Evolutionary conservation across 1,284 basidiomycete genomes (phyloP).

Genomic region (Amylostereum chailletii): DNA sequence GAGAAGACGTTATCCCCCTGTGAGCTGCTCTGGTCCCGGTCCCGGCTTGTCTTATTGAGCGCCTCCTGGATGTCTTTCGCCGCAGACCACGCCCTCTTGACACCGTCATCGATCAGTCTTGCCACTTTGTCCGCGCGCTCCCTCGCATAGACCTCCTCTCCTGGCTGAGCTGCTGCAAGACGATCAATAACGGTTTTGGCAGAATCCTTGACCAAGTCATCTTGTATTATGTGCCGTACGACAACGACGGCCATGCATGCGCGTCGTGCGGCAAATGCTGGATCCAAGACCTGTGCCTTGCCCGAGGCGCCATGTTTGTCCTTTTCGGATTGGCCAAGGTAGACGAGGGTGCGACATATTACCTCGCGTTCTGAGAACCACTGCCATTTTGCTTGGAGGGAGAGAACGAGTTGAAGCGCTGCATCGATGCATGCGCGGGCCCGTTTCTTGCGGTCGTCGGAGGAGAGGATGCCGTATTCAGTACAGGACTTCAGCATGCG

Average conservation of each 20-base stretch:
- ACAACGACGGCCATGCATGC: background rate
- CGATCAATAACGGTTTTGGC: background rate
- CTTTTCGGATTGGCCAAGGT: background rate
- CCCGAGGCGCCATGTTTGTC: too few relatives aligned
- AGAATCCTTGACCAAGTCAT: background rate
- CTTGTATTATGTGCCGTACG: background rate
- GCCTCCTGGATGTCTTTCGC: background rate
- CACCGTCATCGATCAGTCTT: background rate
- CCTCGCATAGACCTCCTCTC: background rate
- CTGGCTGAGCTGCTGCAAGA: background rate
- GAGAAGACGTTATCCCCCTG: too few relatives aligned
- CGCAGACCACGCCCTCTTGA: background rate
- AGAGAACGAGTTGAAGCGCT: background rate
- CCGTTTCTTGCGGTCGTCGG: background rate
- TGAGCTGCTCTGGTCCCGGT: too few relatives aligned
- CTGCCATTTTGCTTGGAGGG: background rate
- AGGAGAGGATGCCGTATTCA: slow-evolving; percentile 1
- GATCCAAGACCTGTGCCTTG: background rate
- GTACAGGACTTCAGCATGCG: slow-evolving; percentile 9
- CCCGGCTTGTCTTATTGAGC: slow-evolving; percentile 1
- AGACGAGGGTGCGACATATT: background rate
- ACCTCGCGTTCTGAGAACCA: background rate
- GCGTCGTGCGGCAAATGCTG: background rate
- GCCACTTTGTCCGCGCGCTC: background rate
- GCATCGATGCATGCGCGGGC: slow-evolving; percentile 2